Conservation (phyloP, 129 eudicot species). For the Flaveria linearis region DNA sequence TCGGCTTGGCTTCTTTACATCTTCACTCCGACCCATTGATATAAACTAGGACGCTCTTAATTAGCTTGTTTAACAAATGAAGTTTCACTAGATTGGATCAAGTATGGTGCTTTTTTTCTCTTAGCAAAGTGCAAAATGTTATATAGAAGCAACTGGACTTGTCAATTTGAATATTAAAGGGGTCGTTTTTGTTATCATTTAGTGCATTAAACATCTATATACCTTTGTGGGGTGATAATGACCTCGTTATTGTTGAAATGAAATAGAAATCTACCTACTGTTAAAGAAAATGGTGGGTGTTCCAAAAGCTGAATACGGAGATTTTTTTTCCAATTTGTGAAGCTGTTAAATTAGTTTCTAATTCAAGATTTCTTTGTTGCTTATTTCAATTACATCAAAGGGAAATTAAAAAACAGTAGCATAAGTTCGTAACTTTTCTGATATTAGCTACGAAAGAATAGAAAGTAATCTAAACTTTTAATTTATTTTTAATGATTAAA, state of each 20-base stretch:
- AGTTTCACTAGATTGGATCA: too few species aligned
- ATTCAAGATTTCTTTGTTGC: background rate
- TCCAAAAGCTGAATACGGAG: background rate
- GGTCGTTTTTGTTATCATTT: background rate
- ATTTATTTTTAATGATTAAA: too few species aligned
- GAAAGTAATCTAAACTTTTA: too few species aligned
- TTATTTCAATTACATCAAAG: background rate
- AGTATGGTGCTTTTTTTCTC: too few species aligned
- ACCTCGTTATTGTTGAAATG: background rate
- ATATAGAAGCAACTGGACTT: background rate
- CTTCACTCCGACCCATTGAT: too few species aligned
- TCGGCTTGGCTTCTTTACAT: too few species aligned
- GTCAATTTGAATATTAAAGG: background rate
- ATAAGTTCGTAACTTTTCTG: too few species aligned
- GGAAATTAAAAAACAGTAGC: background rate
- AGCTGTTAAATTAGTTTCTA: background rate
- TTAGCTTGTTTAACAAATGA: too few species aligned
- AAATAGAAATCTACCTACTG: background rate
- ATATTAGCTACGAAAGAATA: too few species aligned
- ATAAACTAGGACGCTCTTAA: too few species aligned
- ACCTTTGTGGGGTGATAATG: background rate
- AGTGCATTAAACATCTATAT: background rate
- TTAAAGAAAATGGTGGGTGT: background rate
- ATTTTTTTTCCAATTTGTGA: background rate
- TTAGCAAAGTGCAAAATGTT: too few species aligned